Evolutionary conservation across 306 rosid species (phyloP), one percentile per base, ranked within the genome.

Genomic region (Medicago lupulina): DNA sequence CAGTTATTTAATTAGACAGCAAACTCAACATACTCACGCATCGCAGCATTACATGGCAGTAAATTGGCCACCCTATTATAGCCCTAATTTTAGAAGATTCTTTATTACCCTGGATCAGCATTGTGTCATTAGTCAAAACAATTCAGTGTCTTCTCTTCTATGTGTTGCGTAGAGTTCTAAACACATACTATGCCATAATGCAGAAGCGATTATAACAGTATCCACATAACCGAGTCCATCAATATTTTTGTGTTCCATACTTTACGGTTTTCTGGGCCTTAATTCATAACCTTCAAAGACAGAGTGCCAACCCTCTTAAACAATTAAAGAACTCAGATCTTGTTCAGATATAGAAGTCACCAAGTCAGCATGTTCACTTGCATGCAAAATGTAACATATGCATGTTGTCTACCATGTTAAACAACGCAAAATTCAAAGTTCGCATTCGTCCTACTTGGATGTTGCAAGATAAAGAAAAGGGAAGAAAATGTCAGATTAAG

Each of bases 11-110:
- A 74, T 57, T 62, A 51, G 40, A 63, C 74, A 64, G 60, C 51
- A n/a, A 18, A 62, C 17, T 49, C 38, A 61, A 59, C 16, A 16
- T 16, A 0, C 44, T 9, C 64, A 60, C 43, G 6, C 15, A 16
- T 57, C 41, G 47, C 18, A 47, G 11, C 17, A 64, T 65, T 36
- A 64, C 62, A 62, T 15, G 25, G 43, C 12, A 70, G 74, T 18
- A 44, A 55, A 21, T n/a, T 46, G 57, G 55, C 70, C 40, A 23
- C 72, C 49, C 60, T 28, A 65, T 28, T 55, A 34, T n/a, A 66
- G n/a, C 38, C 39, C 34, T 57, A 47, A 80, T 73, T 80, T 46
- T 16, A 12, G 54, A 67, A 16, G 54, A 67, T 67, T 43, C 74
- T 43, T 65, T 65, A 5, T 18, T 43, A 73, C 46, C 62, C 61